Evolutionary conservation across 2,329 filamentous ascomycete genomes (phyloP).

Genomic region (Boeremia exigua): DNA sequence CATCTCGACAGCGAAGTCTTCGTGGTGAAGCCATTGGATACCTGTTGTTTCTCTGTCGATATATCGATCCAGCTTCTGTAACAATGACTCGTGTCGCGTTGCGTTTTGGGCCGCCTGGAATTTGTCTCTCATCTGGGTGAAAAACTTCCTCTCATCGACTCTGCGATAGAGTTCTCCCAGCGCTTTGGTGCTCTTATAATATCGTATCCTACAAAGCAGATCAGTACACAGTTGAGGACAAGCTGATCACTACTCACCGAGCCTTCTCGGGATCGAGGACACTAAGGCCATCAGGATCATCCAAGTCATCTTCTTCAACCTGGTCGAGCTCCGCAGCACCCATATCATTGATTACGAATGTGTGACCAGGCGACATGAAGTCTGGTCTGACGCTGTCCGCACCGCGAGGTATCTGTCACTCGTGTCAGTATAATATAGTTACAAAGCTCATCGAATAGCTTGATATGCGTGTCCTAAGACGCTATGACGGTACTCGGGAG

Average conservation of each 20-base stretch:
- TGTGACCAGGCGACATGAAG: constrained; percentile 60
- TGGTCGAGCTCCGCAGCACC: constrained; percentile 33
- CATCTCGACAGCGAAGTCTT: constrained; percentile 51
- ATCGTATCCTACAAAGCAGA: constrained; percentile 50
- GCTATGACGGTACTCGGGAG: too few relatives aligned
- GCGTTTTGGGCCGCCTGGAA: constrained; percentile 15
- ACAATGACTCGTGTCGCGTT: constrained; percentile 24
- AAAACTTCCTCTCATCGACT: constrained; percentile 75
- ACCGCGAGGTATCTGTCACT: constrained; percentile 20
- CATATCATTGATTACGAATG: constrained; percentile 42
- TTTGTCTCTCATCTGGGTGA: constrained; percentile 31
- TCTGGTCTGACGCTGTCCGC: constrained; percentile 52
- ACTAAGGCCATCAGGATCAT: constrained; percentile 44
- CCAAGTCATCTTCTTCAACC: constrained; percentile 38
- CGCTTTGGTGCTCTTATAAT: constrained; percentile 71
- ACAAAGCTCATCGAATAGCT: too few relatives aligned
- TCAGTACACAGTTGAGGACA: background rate
- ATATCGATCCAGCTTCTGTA: constrained; percentile 49
- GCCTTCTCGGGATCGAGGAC: constrained; percentile 52
- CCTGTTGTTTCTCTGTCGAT: constrained; percentile 48
- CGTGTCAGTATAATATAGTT: background rate
- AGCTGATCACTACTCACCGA: constrained; percentile 27
- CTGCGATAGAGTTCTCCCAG: constrained; percentile 74
- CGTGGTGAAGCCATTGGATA: constrained; percentile 50
- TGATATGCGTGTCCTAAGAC: too few relatives aligned